phyloP scores from a whole-genome alignment of 1,139 yeast genomes.

The Sugiyamaella paludigena region DNA sequence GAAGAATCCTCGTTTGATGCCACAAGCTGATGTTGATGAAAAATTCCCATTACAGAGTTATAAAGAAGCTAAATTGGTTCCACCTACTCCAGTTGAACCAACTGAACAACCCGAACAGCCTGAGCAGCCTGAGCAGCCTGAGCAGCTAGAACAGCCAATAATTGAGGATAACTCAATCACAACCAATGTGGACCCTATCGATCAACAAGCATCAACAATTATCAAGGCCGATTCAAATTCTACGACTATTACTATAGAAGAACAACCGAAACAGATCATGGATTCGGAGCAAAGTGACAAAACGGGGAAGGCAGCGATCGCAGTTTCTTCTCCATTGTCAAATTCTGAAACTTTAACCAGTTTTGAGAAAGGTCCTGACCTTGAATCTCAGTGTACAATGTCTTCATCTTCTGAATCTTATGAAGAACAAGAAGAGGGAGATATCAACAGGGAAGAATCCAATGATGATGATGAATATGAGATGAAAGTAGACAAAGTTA shows the following conservation, averaged over 20 bases:
- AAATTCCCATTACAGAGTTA: slow-evolving; percentile 65
- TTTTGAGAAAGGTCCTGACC: slow-evolving; percentile 21
- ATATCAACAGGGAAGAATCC: slow-evolving; percentile 15
- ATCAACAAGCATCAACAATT: not conserved
- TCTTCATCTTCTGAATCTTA: not conserved
- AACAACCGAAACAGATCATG: not conserved
- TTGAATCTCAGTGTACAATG: slow-evolving; percentile 14
- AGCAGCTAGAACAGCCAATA: too few species aligned
- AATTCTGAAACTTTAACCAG: slow-evolving; percentile 3
- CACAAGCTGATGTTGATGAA: slow-evolving; percentile 62
- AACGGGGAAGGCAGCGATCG: not conserved
- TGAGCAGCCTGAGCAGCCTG: too few species aligned
- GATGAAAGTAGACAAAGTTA: slow-evolving; percentile 9
- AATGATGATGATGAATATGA: slow-evolving; percentile 25
- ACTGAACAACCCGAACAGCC: too few species aligned
- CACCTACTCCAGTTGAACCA: too few species aligned
- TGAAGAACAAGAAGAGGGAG: slow-evolving; percentile 1
- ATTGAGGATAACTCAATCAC: too few species aligned
- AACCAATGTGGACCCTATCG: too few species aligned
- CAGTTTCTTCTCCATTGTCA: not conserved
- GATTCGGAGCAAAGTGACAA: not conserved
- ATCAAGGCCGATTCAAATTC: not conserved
- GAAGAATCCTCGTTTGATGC: slow-evolving; percentile 40
- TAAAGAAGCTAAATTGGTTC: slow-evolving; percentile 37
- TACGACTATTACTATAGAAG: not conserved